Evolutionary conservation across 805 yeast genomes (phyloP).

Genomic region (Teunomyces funiuensis): DNA sequence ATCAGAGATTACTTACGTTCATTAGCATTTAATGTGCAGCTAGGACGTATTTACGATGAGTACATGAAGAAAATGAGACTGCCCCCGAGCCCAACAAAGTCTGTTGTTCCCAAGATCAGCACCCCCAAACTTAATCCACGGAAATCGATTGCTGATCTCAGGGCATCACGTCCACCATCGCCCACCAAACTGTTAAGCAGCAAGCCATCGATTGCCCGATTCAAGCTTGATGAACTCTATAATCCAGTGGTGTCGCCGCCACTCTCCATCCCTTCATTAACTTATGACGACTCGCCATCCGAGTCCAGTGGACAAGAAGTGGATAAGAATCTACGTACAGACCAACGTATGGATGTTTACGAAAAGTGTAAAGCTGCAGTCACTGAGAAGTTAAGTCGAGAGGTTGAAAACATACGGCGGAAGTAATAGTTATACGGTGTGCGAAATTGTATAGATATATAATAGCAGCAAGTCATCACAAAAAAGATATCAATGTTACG

Average conservation of each 20-base stretch:
- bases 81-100: slow-evolving; percentile 7
- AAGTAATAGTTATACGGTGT: no score
- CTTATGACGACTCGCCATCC: slow-evolving; percentile 3
- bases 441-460: background rate
- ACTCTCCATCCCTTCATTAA: slow-evolving; percentile 5
- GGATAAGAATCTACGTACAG: slow-evolving; percentile 4
- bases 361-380: slow-evolving; percentile 32
- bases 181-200: slow-evolving; percentile 14
- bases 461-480: background rate
- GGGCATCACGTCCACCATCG: slow-evolving; percentile 9
- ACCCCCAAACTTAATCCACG: slow-evolving; percentile 7
- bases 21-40: slow-evolving; percentile 62
- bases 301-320: slow-evolving; percentile 7
- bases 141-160: slow-evolving; percentile 6
- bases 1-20: slow-evolving; percentile 48
- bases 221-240: slow-evolving; percentile 23
- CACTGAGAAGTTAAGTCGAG: slow-evolving; percentile 21
- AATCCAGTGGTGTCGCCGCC: slow-evolving; percentile 24
- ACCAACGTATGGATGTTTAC: slow-evolving; percentile 19
- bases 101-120: background rate
- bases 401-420: slow-evolving; percentile 5
- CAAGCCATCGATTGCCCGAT: slow-evolving; percentile 25
- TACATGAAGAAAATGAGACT: slow-evolving; percentile 15
- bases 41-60: slow-evolving; percentile 57
- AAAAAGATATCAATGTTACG: no score